Conservation (phyloP, 1,284 basidiomycete genomes). For the Tetrapyrgos nigripes region DNA sequence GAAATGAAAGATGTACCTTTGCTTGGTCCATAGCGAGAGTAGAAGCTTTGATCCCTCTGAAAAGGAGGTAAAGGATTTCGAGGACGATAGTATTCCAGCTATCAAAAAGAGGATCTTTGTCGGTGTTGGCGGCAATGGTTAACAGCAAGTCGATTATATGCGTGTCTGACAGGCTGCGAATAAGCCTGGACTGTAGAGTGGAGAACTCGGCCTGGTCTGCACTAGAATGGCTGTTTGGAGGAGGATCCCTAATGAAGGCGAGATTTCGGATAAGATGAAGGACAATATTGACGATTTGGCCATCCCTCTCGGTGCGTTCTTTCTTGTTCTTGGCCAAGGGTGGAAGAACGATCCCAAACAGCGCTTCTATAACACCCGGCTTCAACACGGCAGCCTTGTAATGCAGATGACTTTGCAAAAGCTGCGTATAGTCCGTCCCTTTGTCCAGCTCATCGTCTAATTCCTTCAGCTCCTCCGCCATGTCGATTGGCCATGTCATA, state of each 20-base stretch:
- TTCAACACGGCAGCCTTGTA: conserved; percentile 85
- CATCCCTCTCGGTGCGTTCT: conserved; percentile 80
- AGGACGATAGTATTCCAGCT: conserved; percentile 87
- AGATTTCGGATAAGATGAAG: conserved; percentile 91
- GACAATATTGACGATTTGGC: conserved; percentile 87
- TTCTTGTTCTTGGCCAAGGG: conserved; percentile 66
- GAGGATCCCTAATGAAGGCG: conserved; percentile 86
- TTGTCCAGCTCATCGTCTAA: conserved; percentile 80
- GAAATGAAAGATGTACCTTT: conserved; percentile 53
- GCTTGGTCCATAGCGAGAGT: conserved; percentile 70
- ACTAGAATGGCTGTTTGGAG: conserved; percentile 69
- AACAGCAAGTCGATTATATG: conserved; percentile 81
- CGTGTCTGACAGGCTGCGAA: conserved; percentile 75
- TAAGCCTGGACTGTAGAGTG: conserved; percentile 77
- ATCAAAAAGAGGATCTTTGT: conserved; percentile 77
- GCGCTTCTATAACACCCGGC: conserved; percentile 68
- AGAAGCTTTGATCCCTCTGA: conserved; percentile 75
- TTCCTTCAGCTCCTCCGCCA: conserved; percentile 91
- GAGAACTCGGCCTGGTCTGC: conserved; percentile 81
- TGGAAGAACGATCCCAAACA: conserved; percentile 75
- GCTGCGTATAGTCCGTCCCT: conserved; percentile 86
- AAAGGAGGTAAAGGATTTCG: conserved; percentile 89
- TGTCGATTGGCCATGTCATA: conserved; percentile 97
- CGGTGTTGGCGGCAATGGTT: conserved; percentile 80
- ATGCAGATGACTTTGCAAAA: conserved; percentile 79